Base-by-base conservation (phyloP, 371 early-diverging fungal species). In the Lichtheimia ramosa region DNA sequence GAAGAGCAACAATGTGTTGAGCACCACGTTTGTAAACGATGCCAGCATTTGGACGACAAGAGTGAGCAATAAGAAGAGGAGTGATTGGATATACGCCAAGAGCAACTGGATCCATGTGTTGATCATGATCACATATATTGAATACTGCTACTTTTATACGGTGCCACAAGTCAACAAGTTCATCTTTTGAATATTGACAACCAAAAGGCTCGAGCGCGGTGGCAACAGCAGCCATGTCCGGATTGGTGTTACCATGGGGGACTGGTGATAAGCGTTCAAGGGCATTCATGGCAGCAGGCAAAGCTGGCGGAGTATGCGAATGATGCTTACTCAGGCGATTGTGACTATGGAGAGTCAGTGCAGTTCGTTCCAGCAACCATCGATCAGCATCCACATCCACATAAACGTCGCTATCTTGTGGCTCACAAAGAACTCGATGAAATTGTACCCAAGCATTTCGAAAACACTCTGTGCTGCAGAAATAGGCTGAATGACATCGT, bases 11-110 rank as follows among this genome's bases (percentile, higher is more conserved):
- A 40, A 87, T 60, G 54, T 77, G 73, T 23, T 79, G 72, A 5
- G 71, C 76, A 0, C 65, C 75, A 21, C 59, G 63, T 28, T 74
- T 78, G 54, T 83, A 86, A 41, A 83, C 73, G 13, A 88, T 82
- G 20, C 81, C 82, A 18, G 87, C 79, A 55, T 93, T 95, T 14
- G 95, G 96, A 10, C 76, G 70, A 66, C 96, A 96, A 3, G 92
- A 90, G 70, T 96, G 95, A 61, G 86, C 86, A 50, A 94, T 64
- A 25, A 59, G 81, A 51, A 92, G 69, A 1, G 92, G 77, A 0
- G 85, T 90, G 16, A 91, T 57, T 0, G 94, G 92, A 60, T 87
- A 92, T 14, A 88, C 79, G 14, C 92, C 92, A 16, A 87, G 85
- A 0, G 85, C 94, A 53, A 90, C 66, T 3, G 77, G 65, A 39